A percentile compares a stretch with the other conserved stretches of the same genome.
Conservation (phyloP, 2,329 filamentous ascomycete species). For the Chalaropsis ovoidea region DNA sequence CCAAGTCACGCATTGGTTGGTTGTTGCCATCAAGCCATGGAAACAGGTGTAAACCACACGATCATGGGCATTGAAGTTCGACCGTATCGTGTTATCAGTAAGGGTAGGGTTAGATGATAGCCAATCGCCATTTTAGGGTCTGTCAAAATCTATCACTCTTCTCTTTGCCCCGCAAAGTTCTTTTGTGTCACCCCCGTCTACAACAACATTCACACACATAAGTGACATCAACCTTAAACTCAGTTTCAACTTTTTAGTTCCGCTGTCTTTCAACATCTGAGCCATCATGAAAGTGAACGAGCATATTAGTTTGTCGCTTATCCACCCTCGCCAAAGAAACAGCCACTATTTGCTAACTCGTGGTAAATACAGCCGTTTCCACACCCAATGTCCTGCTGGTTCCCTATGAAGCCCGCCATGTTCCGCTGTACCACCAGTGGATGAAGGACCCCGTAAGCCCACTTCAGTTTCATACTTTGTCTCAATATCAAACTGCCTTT, state of each 20-base stretch:
- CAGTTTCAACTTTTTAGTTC: neutral
- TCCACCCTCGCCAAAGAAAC: neutral
- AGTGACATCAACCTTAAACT: too few relatives aligned
- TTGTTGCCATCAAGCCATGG: too few relatives aligned
- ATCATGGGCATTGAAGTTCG: too few relatives aligned
- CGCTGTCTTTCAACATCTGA: neutral
- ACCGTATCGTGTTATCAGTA: too few relatives aligned
- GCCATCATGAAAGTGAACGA: conserved; percentile 39
- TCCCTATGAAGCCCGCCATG: conserved; percentile 73
- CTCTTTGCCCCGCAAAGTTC: neutral
- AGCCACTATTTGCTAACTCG: neutral
- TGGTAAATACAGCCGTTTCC: conserved; percentile 47
- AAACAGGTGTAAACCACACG: neutral
- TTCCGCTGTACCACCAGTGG: conserved; percentile 76
- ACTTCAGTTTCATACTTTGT: neutral
- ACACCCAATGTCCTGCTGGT: conserved; percentile 62
- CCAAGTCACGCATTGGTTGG: neutral
- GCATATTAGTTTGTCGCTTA: conserved; percentile 33
- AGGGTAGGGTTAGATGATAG: neutral
- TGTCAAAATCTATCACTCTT: neutral
- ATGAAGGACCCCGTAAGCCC: conserved; percentile 67
- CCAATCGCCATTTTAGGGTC: neutral
- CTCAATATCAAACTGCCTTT: neutral
- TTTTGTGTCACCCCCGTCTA: neutral
- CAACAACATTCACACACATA: neutral